Base-by-base conservation (phyloP, 148 eudicot species). In the Nepenthes mirabilis region DNA sequence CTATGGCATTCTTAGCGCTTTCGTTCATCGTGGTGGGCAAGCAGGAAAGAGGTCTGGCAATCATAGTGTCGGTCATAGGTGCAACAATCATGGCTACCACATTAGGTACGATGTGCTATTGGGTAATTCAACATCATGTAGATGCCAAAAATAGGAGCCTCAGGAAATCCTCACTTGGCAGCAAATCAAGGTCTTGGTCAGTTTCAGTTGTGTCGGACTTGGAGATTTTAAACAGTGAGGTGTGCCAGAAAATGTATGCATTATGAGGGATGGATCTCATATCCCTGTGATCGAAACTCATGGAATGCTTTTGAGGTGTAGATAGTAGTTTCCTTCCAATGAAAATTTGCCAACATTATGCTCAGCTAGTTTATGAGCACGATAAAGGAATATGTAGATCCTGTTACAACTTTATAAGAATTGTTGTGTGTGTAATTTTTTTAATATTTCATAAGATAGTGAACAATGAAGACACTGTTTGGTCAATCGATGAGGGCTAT, bases 1-100 rank as follows among this genome's bases (percentile, higher is more conserved):
- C 80, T 0, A 68, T 78, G 14, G 80, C 86, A 6, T 82, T 82
- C 70, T 69, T 82, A 49, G 78, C 86, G 3, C 65, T 82, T 37
- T 82, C 74, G 9, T 78, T 66, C 59, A 61, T 82, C 37, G 75
- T 78, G 54, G 76, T 82, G 13, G 83, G 86, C 33, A 37, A 69
- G 6, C 2, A 70, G 0, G 76, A 68, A 45, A 67, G 68, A 52
- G 65, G 76, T 83, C 53, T 82, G 49, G 83, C 86, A 3, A 43
- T 65, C 58, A 73, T 65, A 36, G 83, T 82, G 52, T 65, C 82
- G 8, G 36, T 75, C 23, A 57, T 73, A 10, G 83, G 86, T 45
- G 65, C 80, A 8, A 6, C 72, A 23, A 69, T 76, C 1, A 75
- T 82, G 80, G 72, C 62, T 1, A 64, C 74, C 5, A 82, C 86